phyloP scores from a whole-genome alignment of 2,329 filamentous ascomycete species.

The Talaromyces sp. region DNA sequence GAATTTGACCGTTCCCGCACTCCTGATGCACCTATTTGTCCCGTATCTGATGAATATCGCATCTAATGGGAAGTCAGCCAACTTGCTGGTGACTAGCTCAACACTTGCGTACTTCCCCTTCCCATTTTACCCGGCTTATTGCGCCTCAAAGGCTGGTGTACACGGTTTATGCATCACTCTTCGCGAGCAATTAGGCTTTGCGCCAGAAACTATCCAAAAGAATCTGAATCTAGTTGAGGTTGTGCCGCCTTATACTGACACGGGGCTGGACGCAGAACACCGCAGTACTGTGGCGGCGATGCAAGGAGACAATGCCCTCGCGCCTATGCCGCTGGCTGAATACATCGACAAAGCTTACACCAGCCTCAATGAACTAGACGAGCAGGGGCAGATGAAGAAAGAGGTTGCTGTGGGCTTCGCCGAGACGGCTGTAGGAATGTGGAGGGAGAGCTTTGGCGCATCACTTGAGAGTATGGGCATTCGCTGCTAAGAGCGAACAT shows the following conservation, averaged over 20 bases:
- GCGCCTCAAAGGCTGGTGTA: slow-evolving; percentile 5
- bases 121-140: slow-evolving; percentile 4
- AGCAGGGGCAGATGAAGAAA: neutral
- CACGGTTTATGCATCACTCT: slow-evolving; percentile 2
- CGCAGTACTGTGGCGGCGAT: neutral
- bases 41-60: slow-evolving; percentile 12
- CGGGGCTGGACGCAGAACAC: neutral
- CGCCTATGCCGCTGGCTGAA: slow-evolving; percentile 5
- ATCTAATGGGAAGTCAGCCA: neutral
- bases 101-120: slow-evolving; percentile 1
- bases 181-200: slow-evolving; percentile 2
- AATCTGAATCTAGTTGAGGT: slow-evolving; percentile 6
- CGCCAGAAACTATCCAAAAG: neutral
- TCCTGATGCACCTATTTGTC: slow-evolving; percentile 23
- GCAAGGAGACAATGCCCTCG: slow-evolving; percentile 1
- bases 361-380: neutral
- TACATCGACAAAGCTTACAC: neutral
- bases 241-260: slow-evolving; percentile 5
- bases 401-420: slow-evolving; percentile 4
- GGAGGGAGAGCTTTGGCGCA: slow-evolving; percentile 3
- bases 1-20: slow-evolving; percentile 25
- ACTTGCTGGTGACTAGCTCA: slow-evolving; percentile 4
- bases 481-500: neutral
- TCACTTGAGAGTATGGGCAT: slow-evolving; percentile 3
- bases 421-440: neutral